Evolutionary conservation across 169 alveolate genomes (phyloP), one percentile per base, ranked within the genome.

Genomic region (Cryptosporidium xiaoi): DNA sequence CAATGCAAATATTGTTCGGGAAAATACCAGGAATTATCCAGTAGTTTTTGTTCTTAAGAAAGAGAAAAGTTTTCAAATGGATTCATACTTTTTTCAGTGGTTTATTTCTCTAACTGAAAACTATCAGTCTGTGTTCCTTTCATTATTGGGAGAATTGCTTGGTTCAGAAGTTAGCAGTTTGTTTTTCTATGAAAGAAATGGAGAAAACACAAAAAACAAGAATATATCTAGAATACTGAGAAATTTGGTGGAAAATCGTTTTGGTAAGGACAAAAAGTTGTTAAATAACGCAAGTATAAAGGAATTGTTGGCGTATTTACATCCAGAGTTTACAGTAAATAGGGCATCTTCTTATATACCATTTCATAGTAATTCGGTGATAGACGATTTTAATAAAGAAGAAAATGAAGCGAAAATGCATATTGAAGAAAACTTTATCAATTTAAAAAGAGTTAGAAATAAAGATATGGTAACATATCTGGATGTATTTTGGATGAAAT

Each of bases 401-500:
- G 48, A 36, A 6, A 4, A 53, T n/a, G 64, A 12, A 53, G 31
- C 31, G 10, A 12, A 13, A 13, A 12, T 53, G n/a, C n/a, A n/a
- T n/a, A n/a, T n/a, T n/a, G 48, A 40, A 8, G 48, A 24, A 24
- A 24, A 24, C 27, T 24, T 24, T 24, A 24, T 0, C 0, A 24
- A 24, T 24, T 24, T 24, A 24, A 24, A 24, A 24, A 24, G 27
- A 24, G 27, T 24, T 24, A 18, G 24, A 7, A 20, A 7, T 8
- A 13, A 27, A 5, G 82, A 66, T 34, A 7, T 7, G 34, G 18
- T 77, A 3, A 77, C 87, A 10, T 77, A 77, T 29, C 56, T 77
- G 33, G 87, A 77, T 48, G n/a, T 62, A 3, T 60, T 77, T 50
- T 77, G 87, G 87, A 62, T 77, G 71, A 77, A 77, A 44, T 77